Conservation (phyloP, 208 protist genomes). For the Tritrichomonas musculus region DNA sequence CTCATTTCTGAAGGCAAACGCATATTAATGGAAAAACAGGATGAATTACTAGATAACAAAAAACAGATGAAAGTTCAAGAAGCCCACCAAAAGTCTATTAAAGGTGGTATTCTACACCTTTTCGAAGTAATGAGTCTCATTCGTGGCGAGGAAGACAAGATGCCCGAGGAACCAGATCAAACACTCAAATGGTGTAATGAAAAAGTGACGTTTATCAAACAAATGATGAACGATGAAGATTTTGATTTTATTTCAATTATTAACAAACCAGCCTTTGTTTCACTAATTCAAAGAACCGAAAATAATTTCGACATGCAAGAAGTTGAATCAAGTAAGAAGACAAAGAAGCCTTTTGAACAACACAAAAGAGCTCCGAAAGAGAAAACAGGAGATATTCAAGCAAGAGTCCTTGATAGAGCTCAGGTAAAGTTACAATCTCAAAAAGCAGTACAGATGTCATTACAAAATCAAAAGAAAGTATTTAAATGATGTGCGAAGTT, state of each 20-base stretch:
- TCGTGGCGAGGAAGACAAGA: neutral
- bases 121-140: neutral
- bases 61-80: neutral
- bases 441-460: no score
- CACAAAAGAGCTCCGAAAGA: no score
- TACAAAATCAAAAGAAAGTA: no score
- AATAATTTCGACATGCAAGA: neutral
- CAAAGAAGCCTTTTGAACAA: no score
- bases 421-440: neutral
- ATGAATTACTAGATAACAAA: neutral
- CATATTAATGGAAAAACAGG: neutral
- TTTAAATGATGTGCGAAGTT: no score
- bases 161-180: neutral
- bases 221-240: neutral
- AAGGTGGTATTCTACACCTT: neutral
- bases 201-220: neutral
- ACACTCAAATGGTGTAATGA: neutral
- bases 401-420: neutral
- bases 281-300: neutral
- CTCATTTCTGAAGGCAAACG: neutral
- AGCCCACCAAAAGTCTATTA: neutral
- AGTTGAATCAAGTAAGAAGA: neutral
- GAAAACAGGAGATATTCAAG: no score
- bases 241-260: neutral
- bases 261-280: neutral